A percentile compares a stretch with the other conserved stretches of the same genome.
These are phyloP conservation scores for Fusarium sp. DNA, from an alignment of 2,329 filamentous ascomycete genomes.

Conservation along the genomic window DNA sequence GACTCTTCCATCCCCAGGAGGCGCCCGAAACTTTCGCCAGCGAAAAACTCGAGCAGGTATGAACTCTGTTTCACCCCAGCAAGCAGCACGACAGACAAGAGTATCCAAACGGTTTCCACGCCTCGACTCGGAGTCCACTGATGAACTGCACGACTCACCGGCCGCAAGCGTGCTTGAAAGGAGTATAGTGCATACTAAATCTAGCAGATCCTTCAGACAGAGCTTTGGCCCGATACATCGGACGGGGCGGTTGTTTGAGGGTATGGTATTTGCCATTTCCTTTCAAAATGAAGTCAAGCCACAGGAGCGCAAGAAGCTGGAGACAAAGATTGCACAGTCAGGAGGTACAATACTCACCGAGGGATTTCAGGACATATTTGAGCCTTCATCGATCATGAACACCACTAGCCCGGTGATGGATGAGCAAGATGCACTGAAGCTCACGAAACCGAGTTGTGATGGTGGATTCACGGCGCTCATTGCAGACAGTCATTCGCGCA, in stretches of 20 bases:
- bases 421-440: conserved; percentile 53
- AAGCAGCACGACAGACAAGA: conserved; percentile 31
- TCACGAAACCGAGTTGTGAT: conserved; percentile 62
- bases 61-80: conserved; percentile 45
- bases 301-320: conserved; percentile 58
- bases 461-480: conserved; percentile 86
- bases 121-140: conserved; percentile 56
- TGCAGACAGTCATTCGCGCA: conserved; percentile 84
- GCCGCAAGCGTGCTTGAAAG: conserved; percentile 50
- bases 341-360: conserved; percentile 76
- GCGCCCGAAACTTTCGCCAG: conserved; percentile 30
- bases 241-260: conserved; percentile 66
- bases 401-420: conserved; percentile 46
- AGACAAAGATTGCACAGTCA: conserved; percentile 70
- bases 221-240: conserved; percentile 42
- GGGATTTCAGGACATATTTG: conserved; percentile 86
- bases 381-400: conserved; percentile 52
- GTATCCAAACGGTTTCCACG: conserved; percentile 41
- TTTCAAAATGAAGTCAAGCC: conserved; percentile 61
- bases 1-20: conserved; percentile 39
- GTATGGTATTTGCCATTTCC: conserved; percentile 90
- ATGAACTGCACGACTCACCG: conserved; percentile 58
- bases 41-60: conserved; percentile 24
- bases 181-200: conserved; percentile 47
- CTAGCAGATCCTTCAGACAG: conserved; percentile 42